A percentile compares a stretch with the other conserved stretches of the same genome.
phyloP scores from a whole-genome alignment of 1,284 basidiomycete genomes.

The Ganoderma lucidum region DNA sequence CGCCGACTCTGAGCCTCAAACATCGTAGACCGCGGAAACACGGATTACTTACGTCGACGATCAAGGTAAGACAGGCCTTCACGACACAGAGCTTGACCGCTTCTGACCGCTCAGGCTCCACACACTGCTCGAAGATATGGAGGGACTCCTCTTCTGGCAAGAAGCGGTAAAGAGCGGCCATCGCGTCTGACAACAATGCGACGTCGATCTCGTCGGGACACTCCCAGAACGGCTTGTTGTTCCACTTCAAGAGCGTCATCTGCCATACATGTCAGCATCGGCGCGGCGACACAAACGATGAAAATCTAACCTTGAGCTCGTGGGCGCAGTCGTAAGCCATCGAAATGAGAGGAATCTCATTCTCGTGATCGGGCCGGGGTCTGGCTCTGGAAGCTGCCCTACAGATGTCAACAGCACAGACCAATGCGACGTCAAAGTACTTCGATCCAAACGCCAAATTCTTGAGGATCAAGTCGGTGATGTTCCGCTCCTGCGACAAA shows the following conservation, averaged over 20 bases:
- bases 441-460: slow-evolving; percentile 60
- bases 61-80: slow-evolving; percentile 67
- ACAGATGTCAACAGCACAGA: slow-evolving; percentile 85
- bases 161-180: slow-evolving; percentile 78
- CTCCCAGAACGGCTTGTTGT: slow-evolving; percentile 76
- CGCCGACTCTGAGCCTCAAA: neutral
- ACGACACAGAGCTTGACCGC: slow-evolving; percentile 83
- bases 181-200: slow-evolving; percentile 78
- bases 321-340: slow-evolving; percentile 80
- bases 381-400: slow-evolving; percentile 79
- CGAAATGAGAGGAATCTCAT: slow-evolving; percentile 72
- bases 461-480: slow-evolving; percentile 64
- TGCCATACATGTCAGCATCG: slow-evolving; percentile 35
- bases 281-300: neutral
- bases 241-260: slow-evolving; percentile 57
- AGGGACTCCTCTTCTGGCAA: slow-evolving; percentile 68
- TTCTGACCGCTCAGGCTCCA: slow-evolving; percentile 81
- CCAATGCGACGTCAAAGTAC: slow-evolving; percentile 69
- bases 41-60: slow-evolving; percentile 42
- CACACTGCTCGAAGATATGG: slow-evolving; percentile 65
- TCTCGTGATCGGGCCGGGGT: slow-evolving; percentile 53
- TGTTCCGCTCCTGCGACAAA: slow-evolving; percentile 46
- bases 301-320: slow-evolving; percentile 73
- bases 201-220: slow-evolving; percentile 76
- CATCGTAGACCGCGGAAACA: neutral